Base-by-base conservation (phyloP, 768 basidiomycete genomes). In the Pilatotrama ljubarskyi region DNA sequence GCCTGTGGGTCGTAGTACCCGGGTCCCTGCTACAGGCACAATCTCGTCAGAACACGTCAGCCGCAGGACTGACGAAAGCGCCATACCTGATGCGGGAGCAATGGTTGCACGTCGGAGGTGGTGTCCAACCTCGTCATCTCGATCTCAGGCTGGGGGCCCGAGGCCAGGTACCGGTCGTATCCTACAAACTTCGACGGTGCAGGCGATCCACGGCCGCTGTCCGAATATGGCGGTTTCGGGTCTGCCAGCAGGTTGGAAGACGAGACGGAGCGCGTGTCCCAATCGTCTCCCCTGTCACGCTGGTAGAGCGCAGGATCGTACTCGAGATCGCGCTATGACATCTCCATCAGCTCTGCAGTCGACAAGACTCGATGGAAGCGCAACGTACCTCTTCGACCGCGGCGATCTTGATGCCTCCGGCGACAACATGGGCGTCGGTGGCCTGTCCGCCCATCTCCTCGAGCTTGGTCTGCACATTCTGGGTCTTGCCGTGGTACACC, bases 241-340 rank as follows among this genome's bases (percentile, higher is more conserved):
- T 82, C 81, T 36, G 68, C 72, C 46, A 88, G 75, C 47, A 86
- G 67, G 25, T 77, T 80, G 0, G 81, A 78, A 10, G 87, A 86
- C 6, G 85, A 80, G 64, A 93, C 78, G 0, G 91, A 93, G 8
- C 86, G 84, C 44, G 81, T 80, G 65, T 97, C 95, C 93, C 91
- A 96, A 66, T 95, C 93, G 72, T 96, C 92, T 53, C 91, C 92
- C 60, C 89, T 80, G 69, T 94, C 92, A 15, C 90, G 85, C 64
- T 80, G 82, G 67, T 93, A 94, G 18, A 90, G 73, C 7, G 73
- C 77, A n/a, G 88, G 90, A 67, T 93, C 92, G 69, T 91, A 93
- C 71, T 88, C 91, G 47, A 94, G 78, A 61, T 94, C 89, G 63
- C 75, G 77, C 82, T 88, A 56, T 40, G 22, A 11, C 10, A 3